Percentiles rank a stretch among this genome's conserved stretches.
phyloP scores from a whole-genome alignment of 352 stramenopile genomes.

The Phytophthora pinifolia region DNA sequence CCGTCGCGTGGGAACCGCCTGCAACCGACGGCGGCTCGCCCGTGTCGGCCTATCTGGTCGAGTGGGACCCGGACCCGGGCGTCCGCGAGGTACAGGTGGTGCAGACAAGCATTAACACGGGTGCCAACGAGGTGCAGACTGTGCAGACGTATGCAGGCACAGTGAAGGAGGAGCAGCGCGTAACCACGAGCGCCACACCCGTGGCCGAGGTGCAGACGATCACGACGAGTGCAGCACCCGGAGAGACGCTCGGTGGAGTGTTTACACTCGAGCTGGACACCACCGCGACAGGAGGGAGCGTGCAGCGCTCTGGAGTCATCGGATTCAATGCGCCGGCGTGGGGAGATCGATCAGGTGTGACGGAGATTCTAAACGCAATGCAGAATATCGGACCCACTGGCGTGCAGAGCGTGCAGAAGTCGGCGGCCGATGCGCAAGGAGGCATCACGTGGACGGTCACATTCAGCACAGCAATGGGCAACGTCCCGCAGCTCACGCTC shows the following conservation, averaged over 20 bases:
- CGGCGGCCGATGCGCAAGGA: constrained; percentile 72
- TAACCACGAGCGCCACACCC: constrained; percentile 72
- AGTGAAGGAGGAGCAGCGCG: constrained; percentile 89
- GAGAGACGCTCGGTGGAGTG: constrained; percentile 81
- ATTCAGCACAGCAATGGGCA: constrained; percentile 69
- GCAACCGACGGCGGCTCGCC: constrained; percentile 69
- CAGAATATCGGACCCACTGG: constrained; percentile 62
- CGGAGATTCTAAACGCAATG: constrained; percentile 83
- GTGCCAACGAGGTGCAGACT: constrained; percentile 93
- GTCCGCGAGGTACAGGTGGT: constrained; percentile 90
- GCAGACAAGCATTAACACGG: constrained; percentile 75
- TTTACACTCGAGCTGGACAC: constrained; percentile 94
- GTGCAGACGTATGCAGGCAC: constrained; percentile 85
- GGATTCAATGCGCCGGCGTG: constrained; percentile 69
- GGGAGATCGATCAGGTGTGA: constrained; percentile 49
- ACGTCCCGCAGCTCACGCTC: constrained; percentile 63
- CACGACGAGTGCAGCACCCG: constrained; percentile 80
- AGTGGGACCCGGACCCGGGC: constrained; percentile 92
- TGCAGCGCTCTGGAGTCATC: constrained; percentile 93
- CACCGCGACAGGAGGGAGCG: constrained; percentile 74
- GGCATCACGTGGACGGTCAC: constrained; percentile 93
- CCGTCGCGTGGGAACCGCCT: constrained; percentile 75
- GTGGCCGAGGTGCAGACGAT: constrained; percentile 81
- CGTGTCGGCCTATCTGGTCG: constrained; percentile 80
- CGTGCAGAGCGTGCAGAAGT: constrained; percentile 60